phyloP scores from a whole-genome alignment of 2,329 filamentous ascomycete genomes.

The Calonectria pauciramosa region DNA sequence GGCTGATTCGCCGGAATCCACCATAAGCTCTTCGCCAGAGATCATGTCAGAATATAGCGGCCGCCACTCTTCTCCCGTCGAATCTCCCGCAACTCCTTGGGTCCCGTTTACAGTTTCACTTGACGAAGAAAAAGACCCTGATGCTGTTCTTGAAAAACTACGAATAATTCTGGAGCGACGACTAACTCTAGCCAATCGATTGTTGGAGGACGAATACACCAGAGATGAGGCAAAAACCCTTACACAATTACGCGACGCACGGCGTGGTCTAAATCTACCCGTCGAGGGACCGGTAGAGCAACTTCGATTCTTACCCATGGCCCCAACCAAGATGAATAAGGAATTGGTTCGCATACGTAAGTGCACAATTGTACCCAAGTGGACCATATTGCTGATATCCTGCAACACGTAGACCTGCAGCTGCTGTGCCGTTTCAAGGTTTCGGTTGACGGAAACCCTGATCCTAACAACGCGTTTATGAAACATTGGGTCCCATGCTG shows the following conservation, averaged over 20 bases:
- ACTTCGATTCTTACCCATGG: conserved; percentile 57
- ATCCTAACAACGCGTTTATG: conserved; percentile 59
- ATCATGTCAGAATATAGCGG: conserved; percentile 3
- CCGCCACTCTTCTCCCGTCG: background rate
- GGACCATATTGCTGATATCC: background rate
- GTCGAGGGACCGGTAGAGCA: conserved; percentile 51
- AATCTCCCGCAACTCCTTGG: conserved; percentile 33
- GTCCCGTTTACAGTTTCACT: conserved; percentile 44
- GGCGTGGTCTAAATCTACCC: conserved; percentile 37
- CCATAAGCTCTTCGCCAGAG: conserved; percentile 13
- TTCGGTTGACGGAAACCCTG: conserved; percentile 63
- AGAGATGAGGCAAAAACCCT: conserved; percentile 20
- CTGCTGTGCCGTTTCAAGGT: conserved; percentile 65
- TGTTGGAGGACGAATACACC: conserved; percentile 47
- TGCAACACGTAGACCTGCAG: conserved; percentile 56
- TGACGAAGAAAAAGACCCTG: conserved; percentile 44
- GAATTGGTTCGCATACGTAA: conserved; percentile 64
- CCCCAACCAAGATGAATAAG: conserved; percentile 57
- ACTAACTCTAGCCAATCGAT: conserved; percentile 47
- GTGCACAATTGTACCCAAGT: conserved; percentile 20
- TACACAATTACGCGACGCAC: conserved; percentile 17
- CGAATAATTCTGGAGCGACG: conserved; percentile 48
- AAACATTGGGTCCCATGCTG: conserved; percentile 63
- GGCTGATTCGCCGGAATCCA: conserved; percentile 14
- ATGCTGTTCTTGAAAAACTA: conserved; percentile 46